Evolutionary conservation across 306 rosid species (phyloP), one percentile per base, ranked within the genome.

Genomic region (Medicago arabica): DNA sequence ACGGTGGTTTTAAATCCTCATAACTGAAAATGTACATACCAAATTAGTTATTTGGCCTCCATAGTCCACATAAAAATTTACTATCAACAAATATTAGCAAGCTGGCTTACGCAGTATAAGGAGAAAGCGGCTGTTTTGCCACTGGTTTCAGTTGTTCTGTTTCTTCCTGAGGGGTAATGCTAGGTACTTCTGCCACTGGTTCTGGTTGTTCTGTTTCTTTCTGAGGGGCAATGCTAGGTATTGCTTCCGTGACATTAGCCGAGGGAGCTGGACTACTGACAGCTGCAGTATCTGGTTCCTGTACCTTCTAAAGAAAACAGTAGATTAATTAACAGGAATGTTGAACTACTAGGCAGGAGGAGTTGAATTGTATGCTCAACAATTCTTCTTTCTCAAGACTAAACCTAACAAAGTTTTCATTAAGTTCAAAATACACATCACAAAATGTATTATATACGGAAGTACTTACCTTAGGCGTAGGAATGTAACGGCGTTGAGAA

Each of bases 41-140:
- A 39, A 36, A 67, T 57, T 31, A 70, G 51, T 38, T 36, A 71
- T 74, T 69, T 74, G 62, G 44, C 19, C 57, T 40, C 53, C 44
- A 62, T 15, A 18, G 28, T 55, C 58, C 44, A 39, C 61, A 25
- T 31, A 62, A 57, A 34, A 13, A 46, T 25, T 39, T 50, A 38
- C 62, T 16, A 43, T 57, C 78, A 66, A 31, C 61, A 68, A 68
- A 60, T 19, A 39, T 28, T 46, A 12, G 65, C 47, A 68, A 31
- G 64, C 51, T 72, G 53, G 72, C 95, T 85, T 86, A 90, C 97
- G 36, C 88, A 17, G 69, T 79, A 78, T 85, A 89, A 44, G 98
- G 95, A 76, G 98, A 90, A 77, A 80, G 90, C 36, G 91, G 66
- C 21, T 84, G 83, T 63, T 84, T 50, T 0, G 9, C 21, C 9